Conservation (phyloP, 352 stramenopile genomes). For the Pythium monospermum region DNA sequence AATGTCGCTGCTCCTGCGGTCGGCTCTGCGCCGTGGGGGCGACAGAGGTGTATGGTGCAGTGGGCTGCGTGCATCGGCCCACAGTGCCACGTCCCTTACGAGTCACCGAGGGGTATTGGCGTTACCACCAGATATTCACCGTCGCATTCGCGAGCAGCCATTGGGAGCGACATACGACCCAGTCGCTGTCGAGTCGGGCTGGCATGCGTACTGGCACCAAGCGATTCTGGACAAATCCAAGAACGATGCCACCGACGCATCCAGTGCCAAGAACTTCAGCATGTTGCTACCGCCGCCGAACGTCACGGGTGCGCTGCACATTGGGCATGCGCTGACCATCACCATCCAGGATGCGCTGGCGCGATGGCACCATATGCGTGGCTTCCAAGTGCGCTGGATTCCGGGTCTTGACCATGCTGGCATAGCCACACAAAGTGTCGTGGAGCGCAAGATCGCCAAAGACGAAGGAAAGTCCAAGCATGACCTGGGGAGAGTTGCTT, state of each 20-base stretch:
- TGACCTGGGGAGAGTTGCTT: constrained; percentile 96
- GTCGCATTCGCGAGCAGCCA: constrained; percentile 45
- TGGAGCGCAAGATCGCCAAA: constrained; percentile 98
- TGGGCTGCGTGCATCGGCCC: constrained; percentile 17
- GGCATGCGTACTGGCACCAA: constrained; percentile 69
- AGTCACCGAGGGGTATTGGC: constrained; percentile 15
- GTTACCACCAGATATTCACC: constrained; percentile 39
- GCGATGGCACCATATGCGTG: constrained; percentile 97
- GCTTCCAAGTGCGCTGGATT: constrained; percentile 96
- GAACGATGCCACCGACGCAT: background rate
- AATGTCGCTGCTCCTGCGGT: constrained; percentile 12
- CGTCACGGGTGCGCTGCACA: constrained; percentile 96
- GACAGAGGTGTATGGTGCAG: background rate
- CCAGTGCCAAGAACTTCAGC: constrained; percentile 34
- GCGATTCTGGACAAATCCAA: constrained; percentile 26
- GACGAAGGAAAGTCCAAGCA: constrained; percentile 87
- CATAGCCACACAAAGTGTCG: constrained; percentile 98
- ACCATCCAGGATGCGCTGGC: constrained; percentile 97
- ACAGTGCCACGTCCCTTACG: too few species aligned
- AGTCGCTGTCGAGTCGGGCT: constrained; percentile 54
- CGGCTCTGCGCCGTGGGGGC: constrained; percentile 8
- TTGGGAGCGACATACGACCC: constrained; percentile 63
- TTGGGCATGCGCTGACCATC: constrained; percentile 96
- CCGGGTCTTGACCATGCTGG: constrained; percentile 97
- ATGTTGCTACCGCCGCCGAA: constrained; percentile 96